phyloP scores from a whole-genome alignment of 176 grass and related monocot species.

The Aechmea fasciata region DNA sequence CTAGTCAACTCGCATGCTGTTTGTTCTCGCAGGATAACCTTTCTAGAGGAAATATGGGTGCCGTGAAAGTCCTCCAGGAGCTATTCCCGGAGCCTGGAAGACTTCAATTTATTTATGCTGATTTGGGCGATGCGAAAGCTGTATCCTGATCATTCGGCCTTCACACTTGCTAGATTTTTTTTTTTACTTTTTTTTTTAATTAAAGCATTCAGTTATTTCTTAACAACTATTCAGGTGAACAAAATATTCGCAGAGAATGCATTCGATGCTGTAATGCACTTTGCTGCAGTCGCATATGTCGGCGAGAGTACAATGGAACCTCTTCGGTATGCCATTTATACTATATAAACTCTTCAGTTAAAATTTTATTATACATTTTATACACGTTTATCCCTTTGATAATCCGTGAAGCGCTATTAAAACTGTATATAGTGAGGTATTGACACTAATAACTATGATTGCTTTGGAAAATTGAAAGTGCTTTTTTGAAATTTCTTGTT shows the following conservation, averaged over 20 bases:
- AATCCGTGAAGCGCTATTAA: background rate
- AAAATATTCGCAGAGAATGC: constrained; percentile 88
- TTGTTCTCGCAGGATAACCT: constrained; percentile 70
- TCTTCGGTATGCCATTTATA: constrained; percentile 52
- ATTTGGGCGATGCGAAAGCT: constrained; percentile 76
- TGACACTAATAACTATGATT: background rate
- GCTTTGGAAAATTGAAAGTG: background rate
- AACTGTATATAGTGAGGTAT: background rate
- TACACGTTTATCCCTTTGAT: background rate
- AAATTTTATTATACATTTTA: background rate
- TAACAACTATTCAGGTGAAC: constrained; percentile 53
- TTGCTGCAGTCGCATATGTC: constrained; percentile 97
- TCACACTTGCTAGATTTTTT: background rate
- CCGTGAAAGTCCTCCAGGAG: constrained; percentile 60
- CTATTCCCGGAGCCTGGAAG: constrained; percentile 79
- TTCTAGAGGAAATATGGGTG: constrained; percentile 93
- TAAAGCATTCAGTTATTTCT: background rate
- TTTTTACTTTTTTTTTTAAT: background rate
- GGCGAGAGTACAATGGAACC: constrained; percentile 95
- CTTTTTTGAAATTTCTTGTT: background rate
- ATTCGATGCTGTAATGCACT: constrained; percentile 97
- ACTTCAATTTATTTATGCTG: constrained; percentile 97
- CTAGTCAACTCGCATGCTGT: constrained; percentile 13
- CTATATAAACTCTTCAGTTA: background rate
- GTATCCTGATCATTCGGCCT: constrained; percentile 49